Evolutionary conservation across 371 early-diverging fungal genomes (phyloP), one percentile per base, ranked within the genome.

Genomic region (Mycotypha africana): DNA sequence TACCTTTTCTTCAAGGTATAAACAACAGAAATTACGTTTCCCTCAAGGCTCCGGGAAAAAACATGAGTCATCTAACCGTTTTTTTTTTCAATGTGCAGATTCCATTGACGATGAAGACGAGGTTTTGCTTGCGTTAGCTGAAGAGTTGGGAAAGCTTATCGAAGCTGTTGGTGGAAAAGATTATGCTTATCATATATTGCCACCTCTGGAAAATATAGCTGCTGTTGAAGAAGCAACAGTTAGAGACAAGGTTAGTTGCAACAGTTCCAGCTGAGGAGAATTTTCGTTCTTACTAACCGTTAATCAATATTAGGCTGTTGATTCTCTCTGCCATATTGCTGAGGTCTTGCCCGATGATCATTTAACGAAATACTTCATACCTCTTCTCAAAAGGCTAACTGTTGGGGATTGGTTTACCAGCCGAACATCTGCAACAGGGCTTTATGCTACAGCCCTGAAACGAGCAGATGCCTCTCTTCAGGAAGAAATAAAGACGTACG

Each of bases 91-190:
- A 15, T 4, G n/a, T 6, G 42, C 54, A 93, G 98, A 98, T 68
- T 95, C 97, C 14, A 90, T 95, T 58, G 97, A 97, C 65, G 97
- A 97, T 59, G 97, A 96, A 59, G 97, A 96, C 66, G 97, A 96
- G 65, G 86, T 98, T 24, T 67, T 98, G 46, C 58, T 92, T 22
- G 91, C 92, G 26, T 76, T 98, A 28, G 97, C 98, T 21, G 93
- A 92, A 54, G 93, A 94, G 46, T 76, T 98, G 20, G 96, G 92
- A 20, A 73, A 81, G 53, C 92, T 98, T 58, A 81, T 89, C 31
- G 89, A 92, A 44, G 88, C 85, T 55, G 87, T 97, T 26, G 97
- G 97, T 26, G 96, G 97, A 8, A 81, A 87, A 14, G 79, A 81
- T 41, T 85, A 82, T 62, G 92, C 86, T 4, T 91, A 91, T 62